Evolutionary conservation across 202 grass and related monocot genomes (phyloP).

Genomic region (Schoenoplectus triqueter): DNA sequence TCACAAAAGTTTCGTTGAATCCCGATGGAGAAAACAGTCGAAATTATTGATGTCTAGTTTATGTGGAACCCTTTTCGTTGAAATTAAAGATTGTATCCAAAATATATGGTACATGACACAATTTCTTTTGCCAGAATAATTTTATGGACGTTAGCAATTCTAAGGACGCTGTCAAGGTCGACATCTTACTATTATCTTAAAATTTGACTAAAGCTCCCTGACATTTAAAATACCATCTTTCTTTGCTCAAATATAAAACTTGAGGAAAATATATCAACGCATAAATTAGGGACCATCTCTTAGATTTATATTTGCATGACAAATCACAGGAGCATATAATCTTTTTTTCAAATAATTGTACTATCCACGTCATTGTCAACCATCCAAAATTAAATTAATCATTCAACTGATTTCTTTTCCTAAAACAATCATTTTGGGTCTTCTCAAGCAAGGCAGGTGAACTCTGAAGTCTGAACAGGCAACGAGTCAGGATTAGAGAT

Average conservation of each 20-base stretch:
- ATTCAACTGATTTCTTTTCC: not conserved
- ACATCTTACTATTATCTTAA: not conserved
- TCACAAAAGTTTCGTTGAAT: not conserved
- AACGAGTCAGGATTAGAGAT: not conserved
- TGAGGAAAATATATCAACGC: not conserved
- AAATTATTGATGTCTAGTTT: not conserved
- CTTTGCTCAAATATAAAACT: not conserved
- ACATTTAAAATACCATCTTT: not conserved
- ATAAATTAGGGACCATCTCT: not conserved
- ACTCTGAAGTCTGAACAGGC: not conserved
- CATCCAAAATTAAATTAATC: not conserved
- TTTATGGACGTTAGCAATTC: not conserved
- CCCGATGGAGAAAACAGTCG: not conserved
- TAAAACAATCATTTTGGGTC: not conserved
- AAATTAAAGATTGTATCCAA: not conserved
- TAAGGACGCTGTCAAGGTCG: not conserved
- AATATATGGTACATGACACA: not conserved
- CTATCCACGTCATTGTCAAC: slow-evolving; percentile 15
- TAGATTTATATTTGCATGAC: not conserved
- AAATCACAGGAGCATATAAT: not conserved
- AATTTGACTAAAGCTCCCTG: too few relatives aligned
- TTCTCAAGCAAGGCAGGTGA: not conserved
- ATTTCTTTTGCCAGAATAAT: not conserved
- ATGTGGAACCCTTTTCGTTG: not conserved
- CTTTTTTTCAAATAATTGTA: slow-evolving; percentile 8